Evolutionary conservation across 805 yeast species (phyloP).

Genomic region (Candida xiaguanensis): DNA sequence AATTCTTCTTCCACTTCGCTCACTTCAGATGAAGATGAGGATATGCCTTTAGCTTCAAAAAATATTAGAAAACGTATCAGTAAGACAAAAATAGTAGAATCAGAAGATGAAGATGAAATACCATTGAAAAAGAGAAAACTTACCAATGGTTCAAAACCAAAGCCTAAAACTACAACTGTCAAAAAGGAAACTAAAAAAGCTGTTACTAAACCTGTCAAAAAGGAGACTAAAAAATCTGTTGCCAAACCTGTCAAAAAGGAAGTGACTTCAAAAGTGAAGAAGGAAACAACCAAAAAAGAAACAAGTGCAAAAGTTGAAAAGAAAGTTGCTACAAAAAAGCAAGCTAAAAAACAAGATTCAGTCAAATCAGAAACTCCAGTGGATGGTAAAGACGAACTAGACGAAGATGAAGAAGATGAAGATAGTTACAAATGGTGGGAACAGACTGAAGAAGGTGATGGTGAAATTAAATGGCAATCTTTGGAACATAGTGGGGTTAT

Average conservation of each 20-base stretch:
- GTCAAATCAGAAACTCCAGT: conserved; percentile 5
- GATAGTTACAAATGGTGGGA: conserved; percentile 77
- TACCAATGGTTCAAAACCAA: conserved; percentile 1
- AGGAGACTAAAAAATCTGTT: background rate
- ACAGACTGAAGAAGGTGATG: conserved; percentile 73
- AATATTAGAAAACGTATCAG: background rate
- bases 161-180: background rate
- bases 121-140: conserved; percentile 10
- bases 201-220: too few species aligned
- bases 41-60: conserved; percentile 12
- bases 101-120: conserved; percentile 11
- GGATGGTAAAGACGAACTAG: background rate
- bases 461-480: conserved; percentile 79
- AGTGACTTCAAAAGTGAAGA: conserved; percentile 4
- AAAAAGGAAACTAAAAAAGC: conserved; percentile 9
- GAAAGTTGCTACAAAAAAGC: background rate
- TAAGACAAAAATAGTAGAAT: background rate
- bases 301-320: conserved; percentile 1
- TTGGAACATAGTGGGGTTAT: conserved; percentile 87
- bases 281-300: background rate
- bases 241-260: conserved; percentile 4
- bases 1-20: conserved; percentile 1
- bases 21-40: conserved; percentile 9
- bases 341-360: too few species aligned
- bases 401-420: conserved; percentile 31